A percentile compares a stretch with the other conserved stretches of the same genome.
Evolutionary conservation across 768 basidiomycete species (phyloP).

Genomic region (Stropharia rugosoannulata): DNA sequence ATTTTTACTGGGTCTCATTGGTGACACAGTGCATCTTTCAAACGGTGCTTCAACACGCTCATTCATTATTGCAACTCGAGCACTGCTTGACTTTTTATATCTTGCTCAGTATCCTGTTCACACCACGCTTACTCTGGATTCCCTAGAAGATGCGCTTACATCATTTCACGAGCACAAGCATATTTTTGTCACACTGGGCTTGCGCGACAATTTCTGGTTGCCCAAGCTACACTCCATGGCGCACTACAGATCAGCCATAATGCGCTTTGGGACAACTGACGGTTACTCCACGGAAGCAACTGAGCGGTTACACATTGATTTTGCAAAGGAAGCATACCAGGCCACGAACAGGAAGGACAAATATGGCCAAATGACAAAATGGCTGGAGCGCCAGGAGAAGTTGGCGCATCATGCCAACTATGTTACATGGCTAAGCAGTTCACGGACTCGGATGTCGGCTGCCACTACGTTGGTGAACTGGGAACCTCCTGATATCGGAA

Average conservation of each 20-base stretch:
- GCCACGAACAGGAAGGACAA: slow-evolving; percentile 25
- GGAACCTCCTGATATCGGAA: background rate
- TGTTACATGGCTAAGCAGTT: background rate
- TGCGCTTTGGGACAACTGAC: slow-evolving; percentile 26
- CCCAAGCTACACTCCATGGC: slow-evolving; percentile 20
- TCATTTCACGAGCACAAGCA: slow-evolving; percentile 21
- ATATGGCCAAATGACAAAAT: slow-evolving; percentile 36
- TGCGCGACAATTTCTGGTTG: slow-evolving; percentile 32
- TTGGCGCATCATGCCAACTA: slow-evolving; percentile 7
- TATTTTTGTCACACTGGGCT: slow-evolving; percentile 7
- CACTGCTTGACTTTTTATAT: slow-evolving; percentile 21
- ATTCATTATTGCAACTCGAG: background rate
- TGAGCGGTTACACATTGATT: slow-evolving; percentile 38
- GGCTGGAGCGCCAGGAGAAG: slow-evolving; percentile 34
- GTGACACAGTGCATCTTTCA: background rate
- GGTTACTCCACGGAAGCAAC: slow-evolving; percentile 29
- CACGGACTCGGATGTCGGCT: background rate
- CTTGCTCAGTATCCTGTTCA: slow-evolving; percentile 27
- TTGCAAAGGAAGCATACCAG: slow-evolving; percentile 30
- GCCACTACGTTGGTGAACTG: background rate
- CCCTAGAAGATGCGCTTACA: background rate
- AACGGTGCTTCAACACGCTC: background rate
- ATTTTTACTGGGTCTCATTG: background rate
- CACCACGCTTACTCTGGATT: slow-evolving; percentile 30
- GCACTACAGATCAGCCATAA: slow-evolving; percentile 23